phyloP scores from a whole-genome alignment of 108 stramenopile species.

The Cafeteria roenbergensis region DNA sequence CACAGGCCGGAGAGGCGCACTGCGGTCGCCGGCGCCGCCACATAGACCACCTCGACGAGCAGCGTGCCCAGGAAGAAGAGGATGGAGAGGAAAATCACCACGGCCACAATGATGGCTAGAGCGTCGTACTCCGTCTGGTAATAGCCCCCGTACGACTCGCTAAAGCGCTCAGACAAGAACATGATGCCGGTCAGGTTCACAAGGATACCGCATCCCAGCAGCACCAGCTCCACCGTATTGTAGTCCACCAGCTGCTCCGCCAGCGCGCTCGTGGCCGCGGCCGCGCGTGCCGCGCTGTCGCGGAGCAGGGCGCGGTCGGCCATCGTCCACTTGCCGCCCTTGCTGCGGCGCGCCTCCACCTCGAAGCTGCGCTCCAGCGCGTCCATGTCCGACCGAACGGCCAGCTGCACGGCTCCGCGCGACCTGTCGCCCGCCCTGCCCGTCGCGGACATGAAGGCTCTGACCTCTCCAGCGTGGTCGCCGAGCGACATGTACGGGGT shows the following conservation, averaged over 20 bases:
- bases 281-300: too few relatives aligned
- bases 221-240: constrained; percentile 16
- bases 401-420: too few relatives aligned
- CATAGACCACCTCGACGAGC: background rate
- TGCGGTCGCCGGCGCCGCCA: too few relatives aligned
- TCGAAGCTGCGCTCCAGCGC: too few relatives aligned
- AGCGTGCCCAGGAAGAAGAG: background rate
- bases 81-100: background rate
- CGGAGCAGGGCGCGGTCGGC: too few relatives aligned
- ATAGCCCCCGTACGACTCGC: background rate
- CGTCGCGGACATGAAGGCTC: too few relatives aligned
- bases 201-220: constrained; percentile 17
- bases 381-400: too few relatives aligned
- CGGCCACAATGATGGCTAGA: background rate
- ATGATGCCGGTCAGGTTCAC: constrained; percentile 22
- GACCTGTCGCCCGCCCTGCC: too few relatives aligned
- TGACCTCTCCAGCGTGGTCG: background rate
- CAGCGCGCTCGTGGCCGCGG: too few relatives aligned
- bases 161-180: constrained; percentile 12
- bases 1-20: too few relatives aligned
- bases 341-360: too few relatives aligned
- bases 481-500: constrained; percentile 2
- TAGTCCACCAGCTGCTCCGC: constrained; percentile 8
- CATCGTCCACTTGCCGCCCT: too few relatives aligned
- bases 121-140: background rate